Base-by-base conservation (phyloP, 2,329 filamentous ascomycete species). In the Microsporum ferrugineum region DNA sequence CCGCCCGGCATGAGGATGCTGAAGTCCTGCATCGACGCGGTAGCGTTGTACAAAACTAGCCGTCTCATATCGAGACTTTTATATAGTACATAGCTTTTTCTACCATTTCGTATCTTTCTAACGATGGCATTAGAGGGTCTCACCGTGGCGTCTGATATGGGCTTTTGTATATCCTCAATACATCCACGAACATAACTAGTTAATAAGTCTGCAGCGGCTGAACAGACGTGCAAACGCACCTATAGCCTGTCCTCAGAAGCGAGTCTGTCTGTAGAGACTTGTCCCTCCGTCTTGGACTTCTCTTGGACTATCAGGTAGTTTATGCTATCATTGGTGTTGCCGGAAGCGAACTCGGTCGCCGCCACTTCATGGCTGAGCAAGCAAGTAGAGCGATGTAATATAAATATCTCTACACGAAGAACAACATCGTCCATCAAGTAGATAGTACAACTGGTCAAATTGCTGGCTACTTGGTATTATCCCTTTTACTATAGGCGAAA, bases 1-100 rank as follows among this genome's bases (percentile, higher is more conserved):
- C 63, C 2, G 53, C 58, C 12, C 62, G 68, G 5, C 67, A 70
- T 49, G 65, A 64, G 17, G 68, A 69, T 55, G 64, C 60, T 8
- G 63, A 66, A 34, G 23, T n/a, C 8, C 55, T 57, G 5, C 34
- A 57, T 43, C 55, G 55, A 39, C 55, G 55, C 12, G 27, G 17
- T 12, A 43, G 39, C 33, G 55, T 57, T 31, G 51, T 55, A 55
- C 51, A 55, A 36, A 36, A 36, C 2, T 55, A 55, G 51, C 14
- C 2, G 14, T 33, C 29, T 5, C 10, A 33, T 23, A 23, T 23
- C 1, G 17, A 23, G 17, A 1, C 17, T 23, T 23, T 23, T 23
- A 23, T 23, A 53, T 31, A 33, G 47, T 33, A 27, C 2, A 10
- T 5, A 7, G 3, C 17, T 55, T 14, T 23, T 55, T 23, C 17